These are phyloP conservation scores for Hypholoma sublateritium DNA, from an alignment of 768 basidiomycete species.

Conservation along the genomic window DNA sequence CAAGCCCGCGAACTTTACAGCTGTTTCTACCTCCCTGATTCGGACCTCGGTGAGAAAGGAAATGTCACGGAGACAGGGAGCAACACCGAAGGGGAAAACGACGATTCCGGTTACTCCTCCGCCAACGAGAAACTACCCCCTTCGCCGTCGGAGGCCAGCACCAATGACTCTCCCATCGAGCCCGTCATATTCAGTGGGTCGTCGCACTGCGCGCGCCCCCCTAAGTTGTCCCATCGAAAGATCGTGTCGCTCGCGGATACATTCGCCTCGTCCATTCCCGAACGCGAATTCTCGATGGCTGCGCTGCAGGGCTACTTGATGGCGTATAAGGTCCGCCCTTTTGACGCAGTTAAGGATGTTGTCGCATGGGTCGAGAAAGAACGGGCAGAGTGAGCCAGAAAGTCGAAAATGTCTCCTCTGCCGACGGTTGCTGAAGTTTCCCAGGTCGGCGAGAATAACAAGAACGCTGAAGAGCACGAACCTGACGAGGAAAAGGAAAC, in stretches of 20 bases:
- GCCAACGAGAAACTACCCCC: slow-evolving; percentile 15
- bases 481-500: too few relatives aligned
- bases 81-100: slow-evolving; percentile 9
- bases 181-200: slow-evolving; percentile 6
- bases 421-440: too few relatives aligned
- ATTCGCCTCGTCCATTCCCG: slow-evolving; percentile 56
- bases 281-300: slow-evolving; percentile 49
- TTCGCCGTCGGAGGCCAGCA: background rate
- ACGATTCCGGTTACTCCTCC: slow-evolving; percentile 23
- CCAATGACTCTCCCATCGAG: background rate
- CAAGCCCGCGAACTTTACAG: slow-evolving; percentile 67
- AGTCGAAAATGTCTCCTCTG: background rate
- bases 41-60: slow-evolving; percentile 21
- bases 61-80: slow-evolving; percentile 17
- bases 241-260: slow-evolving; percentile 47
- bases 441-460: too few relatives aligned
- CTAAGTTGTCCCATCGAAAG: slow-evolving; percentile 37
- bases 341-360: slow-evolving; percentile 49
- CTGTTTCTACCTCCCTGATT: slow-evolving; percentile 60
- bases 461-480: too few relatives aligned
- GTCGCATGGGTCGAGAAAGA: slow-evolving; percentile 52
- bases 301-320: slow-evolving; percentile 63
- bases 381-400: slow-evolving; percentile 16
- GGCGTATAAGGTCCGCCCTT: slow-evolving; percentile 61
- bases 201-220: slow-evolving; percentile 35